These are phyloP conservation scores for Penicillium coprophilum DNA, from an alignment of 495 filamentous ascomycete genomes.

Conservation along the genomic window DNA sequence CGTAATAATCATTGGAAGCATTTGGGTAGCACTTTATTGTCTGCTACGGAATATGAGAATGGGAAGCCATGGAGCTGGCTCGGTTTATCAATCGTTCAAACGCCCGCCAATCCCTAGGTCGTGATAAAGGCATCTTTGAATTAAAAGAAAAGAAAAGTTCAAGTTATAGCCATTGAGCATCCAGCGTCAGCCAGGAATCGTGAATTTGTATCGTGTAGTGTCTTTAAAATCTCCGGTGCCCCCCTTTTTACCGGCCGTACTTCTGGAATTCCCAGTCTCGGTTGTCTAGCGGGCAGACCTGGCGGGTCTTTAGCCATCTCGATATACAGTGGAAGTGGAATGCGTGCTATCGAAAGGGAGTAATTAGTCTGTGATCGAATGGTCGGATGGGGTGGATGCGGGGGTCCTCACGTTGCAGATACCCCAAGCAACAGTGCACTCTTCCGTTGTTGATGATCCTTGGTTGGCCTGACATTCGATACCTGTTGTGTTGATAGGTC, in stretches of 20 bases:
- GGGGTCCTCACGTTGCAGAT: constrained; percentile 85
- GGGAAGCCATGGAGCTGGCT: background rate
- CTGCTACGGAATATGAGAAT: constrained; percentile 2
- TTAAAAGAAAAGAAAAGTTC: background rate
- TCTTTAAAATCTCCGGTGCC: constrained; percentile 4
- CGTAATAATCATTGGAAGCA: background rate
- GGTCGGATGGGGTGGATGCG: constrained; percentile 7
- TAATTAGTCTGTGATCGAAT: constrained; percentile 6
- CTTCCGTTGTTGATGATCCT: constrained; percentile 92
- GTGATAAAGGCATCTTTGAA: constrained; percentile 1
- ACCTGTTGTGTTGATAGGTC: constrained; percentile 47
- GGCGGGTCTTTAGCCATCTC: constrained; percentile 98
- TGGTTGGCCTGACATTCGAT: constrained; percentile 99
- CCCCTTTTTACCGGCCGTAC: constrained; percentile 69
- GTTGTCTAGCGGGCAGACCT: constrained; percentile 97
- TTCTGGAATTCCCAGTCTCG: constrained; percentile 99
- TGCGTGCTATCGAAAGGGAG: constrained; percentile 66
- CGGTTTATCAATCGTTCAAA: background rate
- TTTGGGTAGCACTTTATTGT: constrained; percentile 1
- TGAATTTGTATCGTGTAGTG: constrained; percentile 12
- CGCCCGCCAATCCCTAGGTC: background rate
- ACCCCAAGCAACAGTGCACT: constrained; percentile 98
- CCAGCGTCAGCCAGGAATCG: constrained; percentile 16
- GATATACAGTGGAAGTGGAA: constrained; percentile 99
- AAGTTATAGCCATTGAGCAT: constrained; percentile 20